Conservation (phyloP, 179 eudicot species). For the Vitellaria paradoxa region DNA sequence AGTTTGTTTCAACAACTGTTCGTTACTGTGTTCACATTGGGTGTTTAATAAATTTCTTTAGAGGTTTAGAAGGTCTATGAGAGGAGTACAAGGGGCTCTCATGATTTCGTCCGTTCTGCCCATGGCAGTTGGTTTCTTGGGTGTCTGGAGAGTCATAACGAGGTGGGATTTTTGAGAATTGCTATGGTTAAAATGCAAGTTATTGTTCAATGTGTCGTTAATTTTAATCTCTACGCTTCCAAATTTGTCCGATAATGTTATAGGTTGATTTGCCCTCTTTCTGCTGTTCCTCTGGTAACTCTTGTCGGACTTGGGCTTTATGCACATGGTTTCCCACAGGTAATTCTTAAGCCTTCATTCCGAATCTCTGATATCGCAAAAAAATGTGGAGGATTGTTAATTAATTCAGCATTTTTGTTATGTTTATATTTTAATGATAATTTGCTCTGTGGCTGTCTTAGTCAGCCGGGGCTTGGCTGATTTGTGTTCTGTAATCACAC, state of each 20-base stretch:
- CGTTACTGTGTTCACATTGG: neutral
- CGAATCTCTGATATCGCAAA: neutral
- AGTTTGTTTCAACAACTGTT: neutral
- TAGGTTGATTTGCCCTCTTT: constrained; percentile 74
- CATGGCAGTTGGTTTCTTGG: constrained; percentile 59
- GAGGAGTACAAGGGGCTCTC: constrained; percentile 81
- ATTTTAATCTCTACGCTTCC: neutral
- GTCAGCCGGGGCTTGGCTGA: neutral
- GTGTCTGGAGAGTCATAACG: constrained; percentile 75
- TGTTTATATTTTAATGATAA: neutral
- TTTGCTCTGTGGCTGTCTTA: neutral
- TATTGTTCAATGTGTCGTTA: neutral
- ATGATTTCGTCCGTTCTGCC: constrained; percentile 77
- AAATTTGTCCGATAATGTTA: constrained; percentile 11
- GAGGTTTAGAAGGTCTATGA: constrained; percentile 76
- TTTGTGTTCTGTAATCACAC: neutral
- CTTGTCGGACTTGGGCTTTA: constrained; percentile 87
- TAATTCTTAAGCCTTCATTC: constrained; percentile 21
- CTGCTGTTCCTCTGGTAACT: constrained; percentile 67
- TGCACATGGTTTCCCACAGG: constrained; percentile 72
- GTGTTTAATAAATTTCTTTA: constrained; percentile 17
- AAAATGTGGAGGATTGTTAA: neutral
- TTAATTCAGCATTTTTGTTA: neutral
- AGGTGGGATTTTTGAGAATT: constrained; percentile 37
- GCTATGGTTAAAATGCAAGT: neutral